Base-by-base conservation (phyloP, 1,284 basidiomycete genomes). In the Tylopilus sp. region DNA sequence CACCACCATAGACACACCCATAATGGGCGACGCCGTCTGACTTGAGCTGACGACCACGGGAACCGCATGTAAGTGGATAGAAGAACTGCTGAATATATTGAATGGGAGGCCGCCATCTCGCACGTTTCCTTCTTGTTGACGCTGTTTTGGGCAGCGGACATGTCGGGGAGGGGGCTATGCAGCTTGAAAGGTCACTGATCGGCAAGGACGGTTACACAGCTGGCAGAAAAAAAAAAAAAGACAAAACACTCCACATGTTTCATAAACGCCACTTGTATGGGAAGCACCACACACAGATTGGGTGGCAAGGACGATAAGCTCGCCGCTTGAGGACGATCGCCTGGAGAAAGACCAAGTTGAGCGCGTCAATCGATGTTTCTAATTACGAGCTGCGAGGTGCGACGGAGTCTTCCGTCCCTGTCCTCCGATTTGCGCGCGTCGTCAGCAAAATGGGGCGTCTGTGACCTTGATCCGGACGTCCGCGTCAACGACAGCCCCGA, bases 401-500 rank as follows among this genome's bases (percentile, higher is more conserved):
- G 3, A 26, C n/a, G 25, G 8, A 2, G 7, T 16, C 33, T 34
- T 34, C n/a, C n/a, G 18, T 34, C 4, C 13, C 15, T 4, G 30
- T 15, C 6, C 21, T 45, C 53, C 42, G 53, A 41, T 46, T 41
- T 46, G 44, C 43, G 18, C 43, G 46, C 54, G 21, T 41, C 26
- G 43, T 38, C 15, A 11, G n/a, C 5, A 21, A 29, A 9, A 31
- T 34, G n/a, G 18, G 43, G 36, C 39, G 31, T 34, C 26, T n/a
- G n/a, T 3, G 19, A 25, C 9, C 23, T 37, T 54, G 59, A 61
- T 59, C 59, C 44, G 51, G 44, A 41, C 19, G 41, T 38, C 41
- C 31, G 23, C 6, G 6, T 34, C 33, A 38, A 31, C 28, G 46
- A 18, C 30, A 55, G 25, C 59, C 56, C 59, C 61, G 59, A 54